Evolutionary conservation across 805 yeast genomes (phyloP).

Genomic region (Cyberlindnera mississippiensis): DNA sequence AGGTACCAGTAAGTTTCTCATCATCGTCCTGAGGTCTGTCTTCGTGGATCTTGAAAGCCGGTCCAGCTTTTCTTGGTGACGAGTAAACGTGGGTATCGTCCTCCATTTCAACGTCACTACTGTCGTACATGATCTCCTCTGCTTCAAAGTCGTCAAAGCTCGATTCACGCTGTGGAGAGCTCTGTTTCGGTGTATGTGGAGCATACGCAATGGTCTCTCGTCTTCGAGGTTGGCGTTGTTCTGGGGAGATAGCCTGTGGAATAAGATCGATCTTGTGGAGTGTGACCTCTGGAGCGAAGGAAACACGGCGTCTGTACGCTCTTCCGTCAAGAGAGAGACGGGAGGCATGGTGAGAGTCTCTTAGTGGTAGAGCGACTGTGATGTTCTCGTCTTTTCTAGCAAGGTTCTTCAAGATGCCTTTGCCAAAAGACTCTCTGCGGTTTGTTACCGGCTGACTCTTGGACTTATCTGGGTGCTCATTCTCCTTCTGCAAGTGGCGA

Average conservation of each 20-base stretch:
- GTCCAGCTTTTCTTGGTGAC: constrained; percentile 16
- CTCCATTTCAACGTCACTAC: constrained; percentile 28
- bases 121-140: constrained; percentile 22
- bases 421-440: constrained; percentile 24
- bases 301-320: constrained; percentile 26
- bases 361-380: constrained; percentile 18
- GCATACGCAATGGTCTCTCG: constrained; percentile 27
- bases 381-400: constrained; percentile 13
- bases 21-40: constrained; percentile 18
- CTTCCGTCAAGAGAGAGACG: constrained; percentile 8
- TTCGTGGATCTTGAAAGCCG: constrained; percentile 20
- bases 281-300: constrained; percentile 30
- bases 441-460: constrained; percentile 4
- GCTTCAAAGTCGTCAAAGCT: constrained; percentile 13
- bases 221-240: constrained; percentile 22
- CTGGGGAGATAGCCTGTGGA: constrained; percentile 14
- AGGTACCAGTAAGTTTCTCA: constrained; percentile 10
- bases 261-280: constrained; percentile 27
- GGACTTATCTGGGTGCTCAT: not conserved
- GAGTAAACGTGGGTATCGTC: constrained; percentile 24
- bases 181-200: constrained; percentile 16
- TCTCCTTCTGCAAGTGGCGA: not conserved
- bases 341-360: constrained; percentile 16
- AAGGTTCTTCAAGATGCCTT: constrained; percentile 24
- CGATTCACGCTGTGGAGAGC: constrained; percentile 1